Conservation (phyloP, 2,329 filamentous ascomycete species). For the Pyrenochaeta sp. region DNA sequence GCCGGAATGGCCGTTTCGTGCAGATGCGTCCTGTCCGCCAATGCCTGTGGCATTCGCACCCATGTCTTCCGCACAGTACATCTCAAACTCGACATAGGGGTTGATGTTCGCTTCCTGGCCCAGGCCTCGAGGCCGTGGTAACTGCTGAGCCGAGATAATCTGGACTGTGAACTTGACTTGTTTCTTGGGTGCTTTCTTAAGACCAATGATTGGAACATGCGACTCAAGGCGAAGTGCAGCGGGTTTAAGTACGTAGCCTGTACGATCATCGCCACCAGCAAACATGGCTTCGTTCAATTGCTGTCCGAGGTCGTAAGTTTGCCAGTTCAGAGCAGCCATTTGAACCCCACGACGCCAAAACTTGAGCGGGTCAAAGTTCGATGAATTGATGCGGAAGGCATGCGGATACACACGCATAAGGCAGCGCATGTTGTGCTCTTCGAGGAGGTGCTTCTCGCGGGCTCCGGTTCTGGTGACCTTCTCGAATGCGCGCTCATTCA, state of each 20-base stretch:
- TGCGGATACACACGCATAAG: constrained; percentile 91
- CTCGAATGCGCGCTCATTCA: constrained; percentile 88
- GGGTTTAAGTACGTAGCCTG: constrained; percentile 94
- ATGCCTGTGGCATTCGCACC: constrained; percentile 74
- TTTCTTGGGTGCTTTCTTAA: constrained; percentile 77
- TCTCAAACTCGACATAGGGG: constrained; percentile 93
- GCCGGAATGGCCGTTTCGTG: constrained; percentile 70
- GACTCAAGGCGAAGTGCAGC: constrained; percentile 71
- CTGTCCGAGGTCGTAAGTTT: constrained; percentile 95
- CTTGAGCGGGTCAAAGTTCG: constrained; percentile 91
- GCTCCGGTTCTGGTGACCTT: constrained; percentile 78
- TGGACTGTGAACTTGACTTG: constrained; percentile 86
- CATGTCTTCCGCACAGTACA: constrained; percentile 94
- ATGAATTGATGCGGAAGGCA: constrained; percentile 80
- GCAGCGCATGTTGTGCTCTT: constrained; percentile 89
- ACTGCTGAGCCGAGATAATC: constrained; percentile 91
- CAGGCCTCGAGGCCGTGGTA: constrained; percentile 81
- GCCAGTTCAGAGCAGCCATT: constrained; percentile 98
- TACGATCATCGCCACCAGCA: constrained; percentile 82
- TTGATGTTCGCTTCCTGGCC: constrained; percentile 80
- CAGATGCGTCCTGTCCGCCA: constrained; percentile 71
- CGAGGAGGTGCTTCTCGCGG: constrained; percentile 78
- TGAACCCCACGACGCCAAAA: constrained; percentile 97
- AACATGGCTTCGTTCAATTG: constrained; percentile 99
- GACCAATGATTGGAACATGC: constrained; percentile 54